Conservation (phyloP, 2,329 filamentous ascomycete species). For the Alternaria brassicae region DNA sequence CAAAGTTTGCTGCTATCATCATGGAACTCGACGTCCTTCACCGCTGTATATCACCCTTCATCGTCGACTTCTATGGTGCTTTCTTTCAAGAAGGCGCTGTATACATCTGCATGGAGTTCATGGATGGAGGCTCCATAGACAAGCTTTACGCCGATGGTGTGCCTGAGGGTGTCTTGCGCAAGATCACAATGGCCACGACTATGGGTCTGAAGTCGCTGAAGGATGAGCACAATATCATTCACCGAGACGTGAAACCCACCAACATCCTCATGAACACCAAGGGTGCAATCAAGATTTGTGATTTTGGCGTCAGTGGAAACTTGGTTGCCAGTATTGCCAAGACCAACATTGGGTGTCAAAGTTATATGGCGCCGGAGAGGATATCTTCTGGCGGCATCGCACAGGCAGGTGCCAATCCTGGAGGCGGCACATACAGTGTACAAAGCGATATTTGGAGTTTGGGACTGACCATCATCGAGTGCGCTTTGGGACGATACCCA, state of each 20-base stretch:
- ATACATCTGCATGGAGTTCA: conserved; percentile 99
- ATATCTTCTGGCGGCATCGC: conserved; percentile 87
- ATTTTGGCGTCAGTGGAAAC: conserved; percentile 97
- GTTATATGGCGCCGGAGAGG: conserved; percentile 97
- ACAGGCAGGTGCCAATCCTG: conserved; percentile 69
- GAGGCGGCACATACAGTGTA: conserved; percentile 90
- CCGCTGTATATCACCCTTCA: conserved; percentile 92
- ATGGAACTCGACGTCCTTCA: conserved; percentile 98
- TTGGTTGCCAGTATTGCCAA: conserved; percentile 96
- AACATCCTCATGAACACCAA: conserved; percentile 92
- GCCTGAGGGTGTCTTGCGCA: conserved; percentile 84
- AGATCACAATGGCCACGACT: conserved; percentile 88
- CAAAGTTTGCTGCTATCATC: conserved; percentile 95
- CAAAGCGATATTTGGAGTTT: conserved; percentile 98
- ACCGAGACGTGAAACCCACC: conserved; percentile 98
- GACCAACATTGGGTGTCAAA: conserved; percentile 98
- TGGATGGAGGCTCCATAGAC: conserved; percentile 98
- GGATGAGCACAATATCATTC: conserved; percentile 98
- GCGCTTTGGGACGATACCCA: conserved; percentile 90
- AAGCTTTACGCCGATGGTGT: conserved; percentile 92
- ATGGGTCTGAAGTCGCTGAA: conserved; percentile 93
- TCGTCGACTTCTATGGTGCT: conserved; percentile 98
- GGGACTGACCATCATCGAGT: conserved; percentile 93
- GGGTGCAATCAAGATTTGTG: conserved; percentile 96
- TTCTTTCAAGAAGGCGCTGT: conserved; percentile 99